A percentile compares a stretch with the other conserved stretches of the same genome.
Conservation (phyloP, 306 rosid genomes). For the Cucurbita ficifolia region DNA sequence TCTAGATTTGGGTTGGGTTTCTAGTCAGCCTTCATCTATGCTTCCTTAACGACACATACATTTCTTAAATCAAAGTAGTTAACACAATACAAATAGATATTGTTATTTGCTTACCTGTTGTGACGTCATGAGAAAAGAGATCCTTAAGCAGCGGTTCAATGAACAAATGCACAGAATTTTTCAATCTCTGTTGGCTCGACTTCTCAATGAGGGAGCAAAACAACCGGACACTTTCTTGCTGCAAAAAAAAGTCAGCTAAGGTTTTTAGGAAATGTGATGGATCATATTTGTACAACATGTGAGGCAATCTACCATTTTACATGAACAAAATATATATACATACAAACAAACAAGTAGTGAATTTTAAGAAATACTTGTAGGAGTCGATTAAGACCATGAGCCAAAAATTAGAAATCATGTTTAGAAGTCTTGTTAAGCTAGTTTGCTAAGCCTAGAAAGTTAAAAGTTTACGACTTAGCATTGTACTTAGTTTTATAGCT, state of each 20-base stretch:
- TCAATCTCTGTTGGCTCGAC: conserved; percentile 52
- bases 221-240: conserved; percentile 25
- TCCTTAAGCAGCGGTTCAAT: conserved; percentile 53
- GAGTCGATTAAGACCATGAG: no score
- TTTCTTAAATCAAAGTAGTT: not conserved
- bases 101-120: conserved; percentile 31
- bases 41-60: not conserved
- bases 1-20: not conserved
- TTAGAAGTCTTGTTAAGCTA: no score
- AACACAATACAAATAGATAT: not conserved
- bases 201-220: conserved; percentile 31
- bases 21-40: not conserved
- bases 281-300: not conserved
- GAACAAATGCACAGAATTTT: conserved; percentile 28
- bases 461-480: no score
- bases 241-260: conserved; percentile 8
- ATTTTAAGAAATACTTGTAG: no score
- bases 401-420: no score
- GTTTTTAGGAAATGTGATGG: not conserved
- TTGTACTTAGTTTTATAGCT: no score
- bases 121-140: conserved; percentile 30
- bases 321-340: not conserved
- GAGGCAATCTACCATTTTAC: not conserved
- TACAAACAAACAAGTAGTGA: no score
- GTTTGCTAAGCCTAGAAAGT: no score